A percentile compares a stretch with the other conserved stretches of the same genome.
These are phyloP conservation scores for Sextonia rubra DNA, from an alignment of 164 flowering plant genomes.

Conservation along the genomic window DNA sequence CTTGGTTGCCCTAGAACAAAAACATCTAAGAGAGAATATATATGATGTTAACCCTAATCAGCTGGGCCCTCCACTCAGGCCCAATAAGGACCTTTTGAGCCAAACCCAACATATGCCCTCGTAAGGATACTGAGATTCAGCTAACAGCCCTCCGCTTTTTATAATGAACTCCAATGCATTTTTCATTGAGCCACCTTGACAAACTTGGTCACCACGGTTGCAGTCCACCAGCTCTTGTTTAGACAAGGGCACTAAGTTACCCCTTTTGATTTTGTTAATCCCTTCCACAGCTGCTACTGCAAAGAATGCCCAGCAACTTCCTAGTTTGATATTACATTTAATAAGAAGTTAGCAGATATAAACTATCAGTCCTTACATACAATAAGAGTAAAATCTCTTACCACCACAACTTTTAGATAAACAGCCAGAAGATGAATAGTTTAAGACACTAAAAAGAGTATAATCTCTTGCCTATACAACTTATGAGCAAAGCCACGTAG, in stretches of 20 bases:
- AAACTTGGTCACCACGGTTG: slow-evolving; percentile 9
- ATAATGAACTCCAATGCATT: slow-evolving; percentile 19
- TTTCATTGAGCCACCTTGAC: slow-evolving; percentile 23
- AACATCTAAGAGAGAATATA: too few species aligned
- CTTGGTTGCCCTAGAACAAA: too few species aligned
- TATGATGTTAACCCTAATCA: too few species aligned
- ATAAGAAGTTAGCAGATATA: not conserved
- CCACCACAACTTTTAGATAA: not conserved
- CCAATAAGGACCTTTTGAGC: too few species aligned
- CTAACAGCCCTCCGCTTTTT: slow-evolving; percentile 23
- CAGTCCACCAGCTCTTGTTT: slow-evolving; percentile 19
- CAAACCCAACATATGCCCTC: slow-evolving; percentile 12
- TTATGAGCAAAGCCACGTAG: not conserved
- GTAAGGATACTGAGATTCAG: slow-evolving; percentile 28
- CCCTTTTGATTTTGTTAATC: slow-evolving; percentile 7
- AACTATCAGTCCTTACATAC: not conserved
- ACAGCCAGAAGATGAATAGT: not conserved
- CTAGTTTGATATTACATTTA: not conserved
- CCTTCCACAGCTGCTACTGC: slow-evolving; percentile 18
- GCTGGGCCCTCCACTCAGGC: too few species aligned
- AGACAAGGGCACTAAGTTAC: slow-evolving; percentile 7
- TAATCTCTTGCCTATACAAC: not conserved
- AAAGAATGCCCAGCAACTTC: slow-evolving; percentile 15
- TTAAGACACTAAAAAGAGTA: not conserved
- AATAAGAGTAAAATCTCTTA: not conserved